Evolutionary conservation across 352 stramenopile genomes (phyloP).

Genomic region (Pythium aristosporum): DNA sequence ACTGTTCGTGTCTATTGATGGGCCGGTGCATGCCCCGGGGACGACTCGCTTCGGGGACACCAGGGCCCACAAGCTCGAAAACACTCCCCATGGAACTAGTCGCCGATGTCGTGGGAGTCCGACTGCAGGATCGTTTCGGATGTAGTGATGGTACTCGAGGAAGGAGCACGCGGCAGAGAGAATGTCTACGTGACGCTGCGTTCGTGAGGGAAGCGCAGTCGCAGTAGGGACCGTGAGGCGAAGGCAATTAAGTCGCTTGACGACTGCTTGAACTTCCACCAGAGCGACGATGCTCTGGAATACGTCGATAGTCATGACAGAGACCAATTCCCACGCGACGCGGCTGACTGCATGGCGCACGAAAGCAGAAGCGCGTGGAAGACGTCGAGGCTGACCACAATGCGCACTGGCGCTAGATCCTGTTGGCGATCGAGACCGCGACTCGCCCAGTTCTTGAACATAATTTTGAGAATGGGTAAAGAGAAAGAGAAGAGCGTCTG

Average conservation of each 20-base stretch:
- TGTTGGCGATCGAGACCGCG: constrained; percentile 12
- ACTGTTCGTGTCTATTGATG: too few relatives aligned
- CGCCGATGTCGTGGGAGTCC: too few relatives aligned
- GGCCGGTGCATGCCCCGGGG: too few relatives aligned
- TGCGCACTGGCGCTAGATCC: constrained; percentile 28
- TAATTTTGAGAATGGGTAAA: constrained; percentile 41
- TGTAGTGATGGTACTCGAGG: neutral
- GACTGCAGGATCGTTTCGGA: neutral
- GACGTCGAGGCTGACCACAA: constrained; percentile 8
- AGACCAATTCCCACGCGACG: neutral
- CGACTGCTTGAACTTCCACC: neutral
- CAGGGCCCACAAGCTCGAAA: too few relatives aligned
- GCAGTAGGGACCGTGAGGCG: too few relatives aligned
- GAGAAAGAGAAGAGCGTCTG: constrained; percentile 1
- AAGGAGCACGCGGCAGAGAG: neutral
- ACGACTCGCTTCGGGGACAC: too few relatives aligned
- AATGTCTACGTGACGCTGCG: neutral
- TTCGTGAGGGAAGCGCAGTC: too few relatives aligned
- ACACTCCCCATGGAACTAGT: too few relatives aligned
- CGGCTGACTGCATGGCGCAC: constrained; percentile 15
- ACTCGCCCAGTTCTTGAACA: constrained; percentile 35
- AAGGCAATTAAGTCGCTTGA: neutral
- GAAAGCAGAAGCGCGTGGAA: constrained; percentile 27
- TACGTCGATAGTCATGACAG: constrained; percentile 2
- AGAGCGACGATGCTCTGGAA: constrained; percentile 8